These are phyloP conservation scores for Posidonia oceanica DNA, from an alignment of 116 monocot species.

Conservation along the genomic window DNA sequence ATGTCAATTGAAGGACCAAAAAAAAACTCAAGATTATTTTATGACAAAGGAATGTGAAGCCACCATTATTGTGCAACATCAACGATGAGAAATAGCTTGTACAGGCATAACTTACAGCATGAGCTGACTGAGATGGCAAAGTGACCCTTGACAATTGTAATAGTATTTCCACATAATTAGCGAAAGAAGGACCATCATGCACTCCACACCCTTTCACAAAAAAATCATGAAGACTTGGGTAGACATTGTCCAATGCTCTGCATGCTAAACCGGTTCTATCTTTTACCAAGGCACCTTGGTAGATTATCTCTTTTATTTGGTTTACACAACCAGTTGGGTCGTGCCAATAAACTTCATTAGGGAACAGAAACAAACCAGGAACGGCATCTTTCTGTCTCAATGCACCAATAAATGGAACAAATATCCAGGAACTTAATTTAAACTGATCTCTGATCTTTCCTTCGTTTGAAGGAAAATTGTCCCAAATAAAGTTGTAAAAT, in stretches of 20 bases:
- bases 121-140: slow-evolving; percentile 52
- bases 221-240: slow-evolving; percentile 69
- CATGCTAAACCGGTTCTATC: slow-evolving; percentile 13
- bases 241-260: slow-evolving; percentile 34
- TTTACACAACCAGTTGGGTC: slow-evolving; percentile 88
- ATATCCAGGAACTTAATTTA: slow-evolving; percentile 40
- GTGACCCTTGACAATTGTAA: slow-evolving; percentile 43
- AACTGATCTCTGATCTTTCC: slow-evolving; percentile 30
- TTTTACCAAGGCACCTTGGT: slow-evolving; percentile 4
- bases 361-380: slow-evolving; percentile 44
- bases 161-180: slow-evolving; percentile 58
- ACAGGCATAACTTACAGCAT: slow-evolving; percentile 33
- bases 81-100: neutral
- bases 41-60: neutral
- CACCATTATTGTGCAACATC: slow-evolving; percentile 1
- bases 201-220: slow-evolving; percentile 74
- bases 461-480: slow-evolving; percentile 19
- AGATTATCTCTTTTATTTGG: slow-evolving; percentile 29
- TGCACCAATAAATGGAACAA: slow-evolving; percentile 40
- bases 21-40: neutral
- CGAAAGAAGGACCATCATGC: slow-evolving; percentile 34
- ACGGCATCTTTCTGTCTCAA: slow-evolving; percentile 19
- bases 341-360: slow-evolving; percentile 68
- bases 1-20: neutral
- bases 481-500: slow-evolving; percentile 57